Evolutionary conservation across 2,329 filamentous ascomycete genomes (phyloP).

Genomic region (Torrubiellomyces zombiae): DNA sequence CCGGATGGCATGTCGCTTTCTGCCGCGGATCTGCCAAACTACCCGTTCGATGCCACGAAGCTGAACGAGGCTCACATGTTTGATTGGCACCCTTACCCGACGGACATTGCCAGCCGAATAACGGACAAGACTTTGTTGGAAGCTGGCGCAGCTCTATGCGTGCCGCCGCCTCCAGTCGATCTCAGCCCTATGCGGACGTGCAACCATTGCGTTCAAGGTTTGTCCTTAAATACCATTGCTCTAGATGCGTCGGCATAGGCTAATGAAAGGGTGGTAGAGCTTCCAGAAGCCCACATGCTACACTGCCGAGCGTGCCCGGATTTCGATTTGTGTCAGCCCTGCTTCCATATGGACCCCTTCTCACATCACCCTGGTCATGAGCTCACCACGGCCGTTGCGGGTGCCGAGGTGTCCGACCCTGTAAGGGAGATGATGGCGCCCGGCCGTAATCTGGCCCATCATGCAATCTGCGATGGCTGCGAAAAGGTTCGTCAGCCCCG

Average conservation of each 20-base stretch:
- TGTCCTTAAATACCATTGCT: constrained; percentile 1
- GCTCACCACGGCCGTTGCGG: constrained; percentile 53
- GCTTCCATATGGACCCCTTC: constrained; percentile 60
- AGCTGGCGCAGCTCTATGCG: too few relatives aligned
- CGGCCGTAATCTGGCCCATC: constrained; percentile 67
- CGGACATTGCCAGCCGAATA: too few relatives aligned
- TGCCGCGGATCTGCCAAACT: too few relatives aligned
- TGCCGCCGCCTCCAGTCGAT: too few relatives aligned
- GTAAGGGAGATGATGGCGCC: constrained; percentile 55
- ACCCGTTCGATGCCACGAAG: too few relatives aligned
- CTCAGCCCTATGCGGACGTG: constrained; percentile 43
- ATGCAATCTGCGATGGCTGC: constrained; percentile 88
- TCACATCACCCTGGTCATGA: constrained; percentile 82
- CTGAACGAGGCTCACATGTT: too few relatives aligned
- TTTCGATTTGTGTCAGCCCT: constrained; percentile 78
- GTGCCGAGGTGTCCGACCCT: constrained; percentile 41
- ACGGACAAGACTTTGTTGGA: too few relatives aligned
- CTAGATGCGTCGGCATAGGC: background rate
- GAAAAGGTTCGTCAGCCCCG: constrained; percentile 30
- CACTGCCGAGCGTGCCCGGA: constrained; percentile 76
- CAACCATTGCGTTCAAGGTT: constrained; percentile 41
- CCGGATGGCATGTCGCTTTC: too few relatives aligned
- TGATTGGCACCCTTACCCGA: too few relatives aligned
- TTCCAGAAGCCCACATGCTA: constrained; percentile 64
- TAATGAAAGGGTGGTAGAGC: constrained; percentile 26